phyloP scores from a whole-genome alignment of 106 monocot species.

The Agapanthus africanus region DNA sequence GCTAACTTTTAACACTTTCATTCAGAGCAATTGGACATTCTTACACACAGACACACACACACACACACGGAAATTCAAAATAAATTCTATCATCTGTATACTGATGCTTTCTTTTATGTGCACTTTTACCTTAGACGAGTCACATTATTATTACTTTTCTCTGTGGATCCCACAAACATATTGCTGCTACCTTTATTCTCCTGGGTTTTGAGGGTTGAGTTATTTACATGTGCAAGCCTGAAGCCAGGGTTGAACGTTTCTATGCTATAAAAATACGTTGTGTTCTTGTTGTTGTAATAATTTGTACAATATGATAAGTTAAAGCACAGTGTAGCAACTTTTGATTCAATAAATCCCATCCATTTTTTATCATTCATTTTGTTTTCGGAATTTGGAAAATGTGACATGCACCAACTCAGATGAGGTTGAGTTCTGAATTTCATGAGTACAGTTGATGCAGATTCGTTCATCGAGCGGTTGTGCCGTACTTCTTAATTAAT shows the following conservation, averaged over 20 bases:
- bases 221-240: conserved; percentile 19
- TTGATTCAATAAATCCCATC: not conserved
- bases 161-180: not conserved
- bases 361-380: not conserved
- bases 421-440: no score
- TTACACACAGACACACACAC: no score
- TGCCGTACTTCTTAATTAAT: no score
- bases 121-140: not conserved
- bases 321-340: not conserved
- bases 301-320: conserved; percentile 4
- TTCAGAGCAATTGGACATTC: not conserved
- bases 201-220: not conserved
- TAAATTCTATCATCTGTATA: not conserved
- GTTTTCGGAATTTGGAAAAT: not conserved
- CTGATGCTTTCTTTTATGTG: not conserved
- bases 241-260: conserved; percentile 13
- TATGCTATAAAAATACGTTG: conserved; percentile 12
- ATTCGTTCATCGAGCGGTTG: no score
- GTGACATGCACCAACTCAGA: no score
- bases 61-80: no score
- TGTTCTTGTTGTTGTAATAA: not conserved
- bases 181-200: not conserved
- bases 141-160: not conserved
- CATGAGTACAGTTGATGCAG: no score
- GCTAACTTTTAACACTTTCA: no score